Base-by-base conservation (phyloP, 192 early-diverging fungal species). In the Coemansia sp. region DNA sequence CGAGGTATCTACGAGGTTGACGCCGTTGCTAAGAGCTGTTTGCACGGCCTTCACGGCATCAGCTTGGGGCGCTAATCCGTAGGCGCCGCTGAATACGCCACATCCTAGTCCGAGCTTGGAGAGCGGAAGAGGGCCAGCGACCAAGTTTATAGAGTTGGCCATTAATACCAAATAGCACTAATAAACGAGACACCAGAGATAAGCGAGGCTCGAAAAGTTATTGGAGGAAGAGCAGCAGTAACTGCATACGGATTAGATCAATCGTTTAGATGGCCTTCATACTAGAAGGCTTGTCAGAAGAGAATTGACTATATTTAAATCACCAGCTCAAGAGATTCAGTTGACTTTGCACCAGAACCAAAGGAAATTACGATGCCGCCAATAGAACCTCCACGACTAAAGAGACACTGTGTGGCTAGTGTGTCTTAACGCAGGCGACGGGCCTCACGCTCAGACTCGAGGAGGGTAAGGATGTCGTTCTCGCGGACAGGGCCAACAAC, bases 381-480 rank as follows among this genome's bases (percentile, higher is more conserved):
- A 40, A 37, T 21, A 38, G 33, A 28, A 38, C 26, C 45, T 20
- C 24, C 36, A n/a, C 28, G 39, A 48, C 31, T 31, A 31, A 31
- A 31, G 31, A 31, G 31, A 51, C 38, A 45, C 48, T 28, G 48
- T 23, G 48, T 14, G 66, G 16, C 42, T 51, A 16, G 48, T 51
- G 9, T 26, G 31, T 67, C 67, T 95, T 92, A 98, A 85, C 96
- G 92, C 73, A 99, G 94, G 83, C 96, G 92, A 76, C 96, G 91
- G 73, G 97, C 97, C 83, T 99, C 97, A 89, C 97, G 95, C 86
- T 99, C 97, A 63, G 95, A 95, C 85, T 99, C 97, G 82, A 97
- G 89, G 62, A 99, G 91, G 84, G 93, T 93, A 74, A 97, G 85
- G 72, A 98, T 90, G 81, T 95, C 94, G 87, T 92, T 90, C 82